phyloP scores from a whole-genome alignment of 768 basidiomycete species.

The Stropharia rugosoannulata region DNA sequence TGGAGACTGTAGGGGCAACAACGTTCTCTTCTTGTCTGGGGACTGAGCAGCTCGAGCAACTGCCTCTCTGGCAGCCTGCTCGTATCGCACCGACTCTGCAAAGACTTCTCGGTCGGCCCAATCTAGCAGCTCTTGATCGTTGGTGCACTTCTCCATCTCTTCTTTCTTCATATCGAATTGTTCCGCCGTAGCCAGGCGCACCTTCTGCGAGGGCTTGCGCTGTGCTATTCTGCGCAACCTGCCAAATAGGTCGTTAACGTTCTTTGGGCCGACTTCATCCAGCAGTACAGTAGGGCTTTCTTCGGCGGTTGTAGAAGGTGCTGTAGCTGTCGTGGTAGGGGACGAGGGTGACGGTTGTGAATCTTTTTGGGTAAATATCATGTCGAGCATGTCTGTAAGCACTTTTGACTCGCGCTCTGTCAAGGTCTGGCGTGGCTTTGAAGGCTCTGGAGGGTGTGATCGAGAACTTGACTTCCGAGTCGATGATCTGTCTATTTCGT shows the following conservation, averaged over 20 bases:
- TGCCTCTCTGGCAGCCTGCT: slow-evolving; percentile 42
- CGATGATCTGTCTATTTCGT: background rate
- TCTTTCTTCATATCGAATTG: slow-evolving; percentile 68
- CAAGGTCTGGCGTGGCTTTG: slow-evolving; percentile 13
- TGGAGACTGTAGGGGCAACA: slow-evolving; percentile 51
- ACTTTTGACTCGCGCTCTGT: slow-evolving; percentile 57
- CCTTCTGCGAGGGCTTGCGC: slow-evolving; percentile 50
- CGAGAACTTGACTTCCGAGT: background rate
- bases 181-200: slow-evolving; percentile 1
- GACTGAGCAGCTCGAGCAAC: slow-evolving; percentile 27
- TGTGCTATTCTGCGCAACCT: slow-evolving; percentile 55
- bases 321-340: slow-evolving; percentile 1
- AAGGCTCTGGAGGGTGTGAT: background rate
- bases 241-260: slow-evolving; percentile 51
- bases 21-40: slow-evolving; percentile 18
- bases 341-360: slow-evolving; percentile 20
- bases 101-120: slow-evolving; percentile 78
- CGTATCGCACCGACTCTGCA: slow-evolving; percentile 50
- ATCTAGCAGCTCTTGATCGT: slow-evolving; percentile 67
- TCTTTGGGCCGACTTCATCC: slow-evolving; percentile 13
- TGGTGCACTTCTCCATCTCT: slow-evolving; percentile 66
- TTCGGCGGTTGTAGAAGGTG: background rate
- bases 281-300: background rate
- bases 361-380: slow-evolving; percentile 53
- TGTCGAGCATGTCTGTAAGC: slow-evolving; percentile 73